phyloP scores from a whole-genome alignment of 2,329 filamentous ascomycete genomes.

The Paecilomyces niveus region DNA sequence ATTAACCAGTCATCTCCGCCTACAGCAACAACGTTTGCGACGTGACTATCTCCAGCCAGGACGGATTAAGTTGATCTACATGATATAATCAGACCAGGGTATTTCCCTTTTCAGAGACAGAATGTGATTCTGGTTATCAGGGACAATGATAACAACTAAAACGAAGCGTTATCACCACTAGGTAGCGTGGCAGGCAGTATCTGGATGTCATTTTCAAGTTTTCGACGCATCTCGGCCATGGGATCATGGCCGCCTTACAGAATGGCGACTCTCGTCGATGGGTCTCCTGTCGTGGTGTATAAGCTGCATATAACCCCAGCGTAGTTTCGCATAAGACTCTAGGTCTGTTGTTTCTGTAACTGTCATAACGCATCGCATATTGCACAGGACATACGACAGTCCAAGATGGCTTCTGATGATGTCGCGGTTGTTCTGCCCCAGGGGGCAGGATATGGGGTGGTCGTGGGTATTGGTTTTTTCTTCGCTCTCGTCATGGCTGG shows the following conservation, averaged over 20 bases:
- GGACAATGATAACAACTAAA: background rate
- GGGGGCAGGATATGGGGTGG: background rate
- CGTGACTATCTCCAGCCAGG: background rate
- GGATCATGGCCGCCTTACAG: background rate
- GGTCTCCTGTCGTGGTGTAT: background rate
- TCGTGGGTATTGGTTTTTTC: background rate
- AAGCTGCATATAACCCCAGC: background rate
- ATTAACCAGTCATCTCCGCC: background rate
- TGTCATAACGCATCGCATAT: background rate
- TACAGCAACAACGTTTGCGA: background rate
- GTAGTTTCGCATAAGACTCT: background rate
- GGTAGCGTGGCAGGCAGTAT: background rate
- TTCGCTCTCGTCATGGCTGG: background rate
- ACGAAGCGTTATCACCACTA: background rate
- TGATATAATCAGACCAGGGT: background rate
- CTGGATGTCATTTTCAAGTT: background rate
- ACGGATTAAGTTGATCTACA: background rate
- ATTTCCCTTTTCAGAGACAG: background rate
- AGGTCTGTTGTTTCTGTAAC: background rate
- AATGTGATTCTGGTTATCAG: background rate
- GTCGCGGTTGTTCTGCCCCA: background rate
- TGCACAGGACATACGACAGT: background rate
- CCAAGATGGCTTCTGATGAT: background rate
- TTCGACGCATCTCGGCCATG: background rate
- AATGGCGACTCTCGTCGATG: background rate